Evolutionary conservation across 352 stramenopile species (phyloP), one percentile per base, ranked within the genome.

Genomic region (Phytophthora hibernalis): DNA sequence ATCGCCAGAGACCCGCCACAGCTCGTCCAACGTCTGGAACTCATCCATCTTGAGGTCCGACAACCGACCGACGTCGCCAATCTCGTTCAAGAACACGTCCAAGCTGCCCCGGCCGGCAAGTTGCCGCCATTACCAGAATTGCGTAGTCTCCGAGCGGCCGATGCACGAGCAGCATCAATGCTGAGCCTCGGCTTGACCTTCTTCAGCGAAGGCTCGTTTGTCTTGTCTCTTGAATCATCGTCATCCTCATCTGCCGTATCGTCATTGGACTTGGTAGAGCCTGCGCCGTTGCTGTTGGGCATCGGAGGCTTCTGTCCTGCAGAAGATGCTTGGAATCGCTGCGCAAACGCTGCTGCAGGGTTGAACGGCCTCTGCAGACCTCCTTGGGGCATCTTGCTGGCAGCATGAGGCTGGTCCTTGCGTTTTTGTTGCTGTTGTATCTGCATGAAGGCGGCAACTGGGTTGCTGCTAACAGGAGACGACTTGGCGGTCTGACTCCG

Each of bases 31-130:
- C 50, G 79, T 89, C 66, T 92, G 83, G 61, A 94, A 92, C 52
- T 92, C 86, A 57, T 92, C 85, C 83, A 94, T 90, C 71, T 92
- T 94, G 53, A 94, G 79, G 70, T 94, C 86, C 33, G 86, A 94
- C 49, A 94, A 82, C 28, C 86, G 83, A 2, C 82, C 82, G 18
- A 94, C 80, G 54, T 94, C 86, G 13, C 84, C 83, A 59, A 90
- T 91, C 65, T 90, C 82, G 59, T 91, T 91, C 56, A 94, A 69
- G 61, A 94, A 94, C 47, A 90, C 82, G 31, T 93, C 82, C 18
- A 93, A 64, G 52, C 79, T 90, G 40, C 76, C 80, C 6, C 82
- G 84, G 24, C 80, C 80, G 20, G 81, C 72, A 90, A 65, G 50
- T 76, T 82, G 24, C 67, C 74, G 28, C 76, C 72, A 16, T 58